phyloP scores from a whole-genome alignment of 306 rosid species.

The Echinosophora koreensis region DNA sequence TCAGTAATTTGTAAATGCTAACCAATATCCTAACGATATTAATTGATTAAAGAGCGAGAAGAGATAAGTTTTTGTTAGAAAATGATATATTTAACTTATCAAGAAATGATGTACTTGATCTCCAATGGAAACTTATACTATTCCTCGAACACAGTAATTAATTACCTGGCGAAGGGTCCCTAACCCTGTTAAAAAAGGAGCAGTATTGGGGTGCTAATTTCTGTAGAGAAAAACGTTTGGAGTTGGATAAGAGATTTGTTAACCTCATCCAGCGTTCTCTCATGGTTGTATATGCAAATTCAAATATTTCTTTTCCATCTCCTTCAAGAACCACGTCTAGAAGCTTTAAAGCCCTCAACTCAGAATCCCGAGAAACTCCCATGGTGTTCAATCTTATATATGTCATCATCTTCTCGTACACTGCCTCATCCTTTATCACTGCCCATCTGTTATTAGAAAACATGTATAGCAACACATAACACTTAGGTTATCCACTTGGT shows the following conservation, averaged over 20 bases:
- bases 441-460: constrained; percentile 58
- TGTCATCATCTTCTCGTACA: constrained; percentile 53
- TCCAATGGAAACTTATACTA: no score
- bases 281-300: constrained; percentile 55
- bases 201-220: constrained; percentile 48
- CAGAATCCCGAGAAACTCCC: constrained; percentile 64
- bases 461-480: neutral
- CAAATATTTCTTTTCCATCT: constrained; percentile 48
- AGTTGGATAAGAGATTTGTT: constrained; percentile 37
- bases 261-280: constrained; percentile 53
- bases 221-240: constrained; percentile 65
- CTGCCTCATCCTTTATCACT: constrained; percentile 55
- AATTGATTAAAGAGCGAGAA: no score
- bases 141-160: no score
- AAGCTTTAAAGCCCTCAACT: constrained; percentile 58
- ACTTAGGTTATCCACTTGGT: neutral
- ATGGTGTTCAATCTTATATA: neutral
- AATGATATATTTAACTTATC: no score
- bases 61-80: no score
- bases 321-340: constrained; percentile 46
- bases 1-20: no score
- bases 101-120: no score
- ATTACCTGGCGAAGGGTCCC: constrained; percentile 62
- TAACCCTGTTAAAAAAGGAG: constrained; percentile 39
- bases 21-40: no score